phyloP scores from a whole-genome alignment of 371 early-diverging fungal species.

The Apophysomyces ossiformis region DNA sequence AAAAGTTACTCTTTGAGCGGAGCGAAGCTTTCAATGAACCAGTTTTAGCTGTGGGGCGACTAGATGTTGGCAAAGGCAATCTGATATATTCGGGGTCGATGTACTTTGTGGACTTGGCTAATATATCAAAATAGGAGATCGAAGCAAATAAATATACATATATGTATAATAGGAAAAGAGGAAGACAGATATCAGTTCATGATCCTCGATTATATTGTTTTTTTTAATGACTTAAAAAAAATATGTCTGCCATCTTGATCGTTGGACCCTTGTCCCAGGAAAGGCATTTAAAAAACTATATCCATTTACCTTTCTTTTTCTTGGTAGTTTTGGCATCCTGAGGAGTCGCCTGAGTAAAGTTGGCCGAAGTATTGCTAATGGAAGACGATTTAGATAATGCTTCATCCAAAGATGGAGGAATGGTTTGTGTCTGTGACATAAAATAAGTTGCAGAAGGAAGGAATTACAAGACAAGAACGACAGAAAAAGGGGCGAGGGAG shows the following conservation, averaged over 20 bases:
- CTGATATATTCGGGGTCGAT: conserved; percentile 9
- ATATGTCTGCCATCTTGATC: neutral
- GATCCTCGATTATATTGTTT: neutral
- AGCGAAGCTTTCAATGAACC: conserved; percentile 9
- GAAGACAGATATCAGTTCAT: conserved; percentile 9
- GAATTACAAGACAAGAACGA: no score
- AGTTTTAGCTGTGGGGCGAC: conserved; percentile 7
- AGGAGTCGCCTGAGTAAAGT: conserved; percentile 11
- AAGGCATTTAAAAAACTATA: neutral
- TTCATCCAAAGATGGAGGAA: conserved; percentile 12
- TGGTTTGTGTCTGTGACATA: conserved; percentile 13
- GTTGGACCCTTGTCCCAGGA: neutral
- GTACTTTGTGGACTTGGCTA: conserved; percentile 11
- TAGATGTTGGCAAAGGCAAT: conserved; percentile 4
- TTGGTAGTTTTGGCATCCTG: conserved; percentile 3
- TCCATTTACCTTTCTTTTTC: conserved; percentile 14
- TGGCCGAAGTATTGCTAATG: conserved; percentile 5
- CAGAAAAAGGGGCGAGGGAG: no score
- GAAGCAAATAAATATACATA: no score
- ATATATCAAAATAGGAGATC: conserved; percentile 2
- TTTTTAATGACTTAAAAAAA: neutral
- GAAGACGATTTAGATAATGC: conserved; percentile 8
- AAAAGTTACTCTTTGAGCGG: conserved; percentile 3
- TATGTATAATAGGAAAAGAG: neutral
- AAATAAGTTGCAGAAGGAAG: neutral